These are phyloP conservation scores for Pyrenochaeta sp. DNA, from an alignment of 2,329 filamentous ascomycete genomes.

Conservation along the genomic window DNA sequence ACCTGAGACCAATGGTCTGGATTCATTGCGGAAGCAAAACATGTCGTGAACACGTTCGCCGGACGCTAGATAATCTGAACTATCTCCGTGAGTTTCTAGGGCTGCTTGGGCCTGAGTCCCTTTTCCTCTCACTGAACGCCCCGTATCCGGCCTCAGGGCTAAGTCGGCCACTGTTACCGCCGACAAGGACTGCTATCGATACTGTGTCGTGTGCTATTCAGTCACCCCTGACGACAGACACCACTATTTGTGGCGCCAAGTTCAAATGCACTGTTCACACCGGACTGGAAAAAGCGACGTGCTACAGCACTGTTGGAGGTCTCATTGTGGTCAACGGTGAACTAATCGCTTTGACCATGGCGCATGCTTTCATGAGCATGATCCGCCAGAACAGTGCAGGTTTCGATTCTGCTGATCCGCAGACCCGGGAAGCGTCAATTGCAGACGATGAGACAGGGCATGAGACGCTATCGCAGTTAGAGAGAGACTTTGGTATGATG, in stretches of 20 bases:
- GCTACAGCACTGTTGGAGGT: conserved; percentile 6
- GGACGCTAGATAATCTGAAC: conserved; percentile 1
- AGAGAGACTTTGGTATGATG: too few species aligned
- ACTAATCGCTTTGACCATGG: conserved; percentile 8
- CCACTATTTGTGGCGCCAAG: background rate
- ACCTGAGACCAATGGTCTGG: conserved; percentile 13
- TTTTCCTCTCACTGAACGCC: conserved; percentile 5
- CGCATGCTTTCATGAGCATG: conserved; percentile 7
- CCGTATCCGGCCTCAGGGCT: conserved; percentile 3
- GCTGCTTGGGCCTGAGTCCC: background rate
- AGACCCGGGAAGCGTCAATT: background rate
- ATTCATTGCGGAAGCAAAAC: conserved; percentile 13
- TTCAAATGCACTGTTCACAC: background rate
- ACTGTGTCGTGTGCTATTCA: background rate
- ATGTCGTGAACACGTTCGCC: conserved; percentile 6
- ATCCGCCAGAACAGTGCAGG: background rate
- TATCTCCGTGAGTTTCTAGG: conserved; percentile 6
- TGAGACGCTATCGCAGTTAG: too few species aligned
- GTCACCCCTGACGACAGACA: background rate
- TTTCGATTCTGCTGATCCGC: background rate
- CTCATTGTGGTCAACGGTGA: conserved; percentile 2
- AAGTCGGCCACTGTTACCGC: too few species aligned
- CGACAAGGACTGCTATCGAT: background rate
- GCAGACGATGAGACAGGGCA: background rate
- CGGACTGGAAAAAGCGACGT: background rate